Percentiles rank a stretch among this genome's conserved stretches.
Conservation (phyloP, 768 basidiomycete genomes). For the Saitozyma sp. region DNA sequence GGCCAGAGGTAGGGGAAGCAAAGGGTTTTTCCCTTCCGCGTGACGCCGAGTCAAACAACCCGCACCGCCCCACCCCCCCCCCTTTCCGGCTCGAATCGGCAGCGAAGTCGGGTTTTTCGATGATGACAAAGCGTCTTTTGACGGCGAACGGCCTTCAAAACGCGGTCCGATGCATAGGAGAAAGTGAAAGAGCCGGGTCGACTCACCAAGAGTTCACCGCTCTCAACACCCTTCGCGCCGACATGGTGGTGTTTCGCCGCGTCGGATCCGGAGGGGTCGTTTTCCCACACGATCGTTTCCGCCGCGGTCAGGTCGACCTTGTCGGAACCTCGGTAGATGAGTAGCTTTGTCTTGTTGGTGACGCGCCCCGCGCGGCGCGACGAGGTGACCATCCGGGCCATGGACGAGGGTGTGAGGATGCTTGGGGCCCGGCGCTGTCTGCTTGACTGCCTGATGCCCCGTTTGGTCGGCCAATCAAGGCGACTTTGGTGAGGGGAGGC, state of each 20-base stretch:
- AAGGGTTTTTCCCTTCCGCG: not conserved
- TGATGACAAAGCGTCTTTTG: slow-evolving; percentile 1
- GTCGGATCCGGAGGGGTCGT: slow-evolving; percentile 21
- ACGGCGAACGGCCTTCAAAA: slow-evolving; percentile 6
- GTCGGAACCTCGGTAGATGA: slow-evolving; percentile 40
- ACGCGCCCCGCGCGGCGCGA: slow-evolving; percentile 42
- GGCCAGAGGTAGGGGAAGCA: no score
- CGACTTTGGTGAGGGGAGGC: not conserved
- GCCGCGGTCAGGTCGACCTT: slow-evolving; percentile 37
- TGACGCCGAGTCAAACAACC: no score
- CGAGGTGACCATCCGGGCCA: slow-evolving; percentile 40
- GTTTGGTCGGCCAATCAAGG: not conserved
- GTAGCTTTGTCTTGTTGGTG: slow-evolving; percentile 46
- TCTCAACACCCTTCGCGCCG: slow-evolving; percentile 44
- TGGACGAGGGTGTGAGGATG: not conserved
- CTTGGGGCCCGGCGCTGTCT: slow-evolving; percentile 8
- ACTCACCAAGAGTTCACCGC: slow-evolving; percentile 45
- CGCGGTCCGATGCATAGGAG: slow-evolving; percentile 28
- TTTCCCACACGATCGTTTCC: slow-evolving; percentile 44
- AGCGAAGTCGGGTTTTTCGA: no score
- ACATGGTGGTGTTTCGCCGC: slow-evolving; percentile 44
- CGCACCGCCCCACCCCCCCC: no score
- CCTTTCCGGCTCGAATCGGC: no score
- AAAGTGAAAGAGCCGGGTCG: slow-evolving; percentile 26
- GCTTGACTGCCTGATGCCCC: not conserved